Evolutionary conservation across 2,329 filamentous ascomycete species (phyloP).

Genomic region (Ophiocordyceps camponoti-saundersi): DNA sequence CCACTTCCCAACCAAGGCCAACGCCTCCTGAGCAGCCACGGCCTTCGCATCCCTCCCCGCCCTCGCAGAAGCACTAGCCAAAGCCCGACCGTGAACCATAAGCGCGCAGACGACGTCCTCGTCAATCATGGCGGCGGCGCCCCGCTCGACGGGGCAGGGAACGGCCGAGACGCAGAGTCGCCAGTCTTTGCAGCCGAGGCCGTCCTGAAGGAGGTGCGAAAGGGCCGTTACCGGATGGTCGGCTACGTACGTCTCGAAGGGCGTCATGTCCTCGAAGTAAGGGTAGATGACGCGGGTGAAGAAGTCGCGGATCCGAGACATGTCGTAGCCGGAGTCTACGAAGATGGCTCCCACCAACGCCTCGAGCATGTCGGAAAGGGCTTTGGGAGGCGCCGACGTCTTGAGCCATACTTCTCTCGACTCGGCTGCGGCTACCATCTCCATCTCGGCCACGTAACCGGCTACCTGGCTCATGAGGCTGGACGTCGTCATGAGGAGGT

Average conservation of each 20-base stretch:
- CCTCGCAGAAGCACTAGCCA: constrained; percentile 42
- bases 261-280: constrained; percentile 71
- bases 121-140: constrained; percentile 17
- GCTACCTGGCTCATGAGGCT: constrained; percentile 23
- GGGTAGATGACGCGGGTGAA: constrained; percentile 57
- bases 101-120: constrained; percentile 52
- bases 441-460: constrained; percentile 41
- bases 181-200: constrained; percentile 47
- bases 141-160: constrained; percentile 21
- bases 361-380: constrained; percentile 74
- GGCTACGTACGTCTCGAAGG: constrained; percentile 77
- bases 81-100: constrained; percentile 54
- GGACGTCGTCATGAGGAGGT: constrained; percentile 42
- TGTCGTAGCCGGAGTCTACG: constrained; percentile 74
- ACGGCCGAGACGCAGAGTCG: constrained; percentile 33
- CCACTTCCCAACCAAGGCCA: constrained; percentile 28
- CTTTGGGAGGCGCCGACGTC: constrained; percentile 49
- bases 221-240: constrained; percentile 71
- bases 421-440: constrained; percentile 23
- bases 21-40: constrained; percentile 41
- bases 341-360: constrained; percentile 82
- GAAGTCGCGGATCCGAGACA: constrained; percentile 54
- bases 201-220: constrained; percentile 41
- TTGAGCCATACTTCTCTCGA: constrained; percentile 38
- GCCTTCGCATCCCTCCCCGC: constrained; percentile 61